Percentiles rank a stretch among this genome's conserved stretches.
phyloP scores from a whole-genome alignment of 352 stramenopile genomes.

The Pythium catenulatum region DNA sequence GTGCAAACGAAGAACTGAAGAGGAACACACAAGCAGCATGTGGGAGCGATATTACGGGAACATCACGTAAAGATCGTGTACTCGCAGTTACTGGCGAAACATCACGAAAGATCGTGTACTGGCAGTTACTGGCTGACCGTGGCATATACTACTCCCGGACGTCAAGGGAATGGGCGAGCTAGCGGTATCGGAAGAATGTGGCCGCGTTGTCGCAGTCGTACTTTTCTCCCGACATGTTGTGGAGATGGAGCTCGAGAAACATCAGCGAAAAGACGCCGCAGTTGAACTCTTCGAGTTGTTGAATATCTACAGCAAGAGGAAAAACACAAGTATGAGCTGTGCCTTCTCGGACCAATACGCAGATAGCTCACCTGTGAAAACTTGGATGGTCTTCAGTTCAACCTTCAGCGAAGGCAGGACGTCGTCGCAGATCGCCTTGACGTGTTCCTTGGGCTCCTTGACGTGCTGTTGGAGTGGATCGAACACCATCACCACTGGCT shows the following conservation, averaged over 20 bases:
- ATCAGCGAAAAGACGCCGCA: background rate
- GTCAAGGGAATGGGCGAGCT: too few relatives aligned
- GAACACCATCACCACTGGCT: background rate
- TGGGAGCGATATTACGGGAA: too few relatives aligned
- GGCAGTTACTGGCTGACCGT: too few relatives aligned
- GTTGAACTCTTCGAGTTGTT: conserved; percentile 4
- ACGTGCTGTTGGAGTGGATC: background rate
- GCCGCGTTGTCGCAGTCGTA: background rate
- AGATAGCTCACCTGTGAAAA: background rate
- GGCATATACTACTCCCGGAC: too few relatives aligned
- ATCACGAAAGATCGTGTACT: too few relatives aligned
- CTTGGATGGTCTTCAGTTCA: background rate
- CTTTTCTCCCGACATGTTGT: background rate
- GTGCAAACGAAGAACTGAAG: too few relatives aligned
- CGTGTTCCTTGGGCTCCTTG: background rate
- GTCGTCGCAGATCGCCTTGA: background rate
- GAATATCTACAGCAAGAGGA: background rate
- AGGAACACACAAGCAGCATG: too few relatives aligned
- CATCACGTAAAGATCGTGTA: too few relatives aligned
- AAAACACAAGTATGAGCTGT: background rate
- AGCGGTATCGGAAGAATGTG: background rate
- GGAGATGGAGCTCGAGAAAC: background rate
- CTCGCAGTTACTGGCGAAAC: too few relatives aligned
- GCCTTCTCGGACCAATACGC: too few relatives aligned
- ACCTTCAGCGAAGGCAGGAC: background rate